Base-by-base conservation (phyloP, 148 eudicot species). In the Oxyria digyna region DNA sequence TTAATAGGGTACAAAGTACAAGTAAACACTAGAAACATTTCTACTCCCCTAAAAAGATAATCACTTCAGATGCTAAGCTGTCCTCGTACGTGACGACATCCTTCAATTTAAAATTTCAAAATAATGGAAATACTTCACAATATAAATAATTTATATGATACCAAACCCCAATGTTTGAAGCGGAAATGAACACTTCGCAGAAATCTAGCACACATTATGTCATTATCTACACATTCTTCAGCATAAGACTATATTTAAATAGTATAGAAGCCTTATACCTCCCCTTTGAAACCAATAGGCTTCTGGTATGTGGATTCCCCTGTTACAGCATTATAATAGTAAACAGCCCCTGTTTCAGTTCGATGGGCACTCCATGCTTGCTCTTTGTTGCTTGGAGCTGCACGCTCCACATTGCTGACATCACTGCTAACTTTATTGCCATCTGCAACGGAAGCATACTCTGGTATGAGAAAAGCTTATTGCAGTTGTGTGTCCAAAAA, bases 351-450 rank as follows among this genome's bases (percentile, higher is more conserved):
- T 29, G 85, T 54, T 75, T 85, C 97, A 81, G 89, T 88, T 77
- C 88, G 80, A 76, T 95, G 99, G 24, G 96, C 96, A 50, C 96
- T 88, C 99, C 99, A 95, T 21, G 88, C 85, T 69, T 94, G 91
- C 1, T 73, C 41, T 42, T 80, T 84, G 23, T 89, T 82, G 71
- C 68, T 77, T 29, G 68, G 45, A 21, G 71, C 73, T 74, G 73
- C 43, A 46, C 68, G 81, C 48, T 73, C 75, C 48, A 75, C 78
- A 55, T 55, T 66, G 62, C 78, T 78, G 67, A 66, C 75, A 76
- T 50, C 71, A 76, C 55, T 81, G 55, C 54, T 75, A 72, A 72
- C 81, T 59, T 85, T 82, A 46, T 55, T 64, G 55, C 71, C 76
- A 68, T 81, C 95, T 85, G 87, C 76, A 81, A 62, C 65, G 31